Conservation (phyloP, 2,329 filamentous ascomycete species). For the Neonectria sp. region DNA sequence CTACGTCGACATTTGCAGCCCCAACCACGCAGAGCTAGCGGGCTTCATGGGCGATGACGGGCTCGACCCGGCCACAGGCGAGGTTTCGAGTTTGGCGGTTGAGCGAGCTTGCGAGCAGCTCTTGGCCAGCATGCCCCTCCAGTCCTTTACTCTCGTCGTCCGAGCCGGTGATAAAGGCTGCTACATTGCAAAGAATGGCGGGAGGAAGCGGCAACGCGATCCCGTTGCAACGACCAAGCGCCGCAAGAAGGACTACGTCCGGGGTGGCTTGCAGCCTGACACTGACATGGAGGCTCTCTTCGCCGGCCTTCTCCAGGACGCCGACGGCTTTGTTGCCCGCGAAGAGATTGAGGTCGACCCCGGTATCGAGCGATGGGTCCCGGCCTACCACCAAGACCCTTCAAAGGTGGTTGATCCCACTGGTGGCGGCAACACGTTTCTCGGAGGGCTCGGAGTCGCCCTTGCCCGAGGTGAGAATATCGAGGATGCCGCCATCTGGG, state of each 20-base stretch:
- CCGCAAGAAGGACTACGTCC: constrained; percentile 61
- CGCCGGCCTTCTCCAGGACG: constrained; percentile 69
- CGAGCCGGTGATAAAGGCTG: constrained; percentile 82
- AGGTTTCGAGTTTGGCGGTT: constrained; percentile 66
- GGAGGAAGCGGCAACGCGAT: constrained; percentile 60
- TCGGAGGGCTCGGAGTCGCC: constrained; percentile 73
- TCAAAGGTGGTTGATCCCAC: constrained; percentile 88
- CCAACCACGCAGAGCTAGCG: constrained; percentile 92
- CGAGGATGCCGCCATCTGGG: constrained; percentile 83
- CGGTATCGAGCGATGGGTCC: constrained; percentile 81
- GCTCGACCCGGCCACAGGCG: constrained; percentile 68
- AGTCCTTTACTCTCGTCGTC: constrained; percentile 77
- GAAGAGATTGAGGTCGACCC: constrained; percentile 75
- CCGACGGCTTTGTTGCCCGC: constrained; percentile 66
- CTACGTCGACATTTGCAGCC: constrained; percentile 76
- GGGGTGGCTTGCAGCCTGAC: constrained; percentile 70
- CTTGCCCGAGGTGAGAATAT: constrained; percentile 72
- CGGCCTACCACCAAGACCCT: constrained; percentile 76
- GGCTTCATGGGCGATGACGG: constrained; percentile 81
- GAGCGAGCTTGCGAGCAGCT: constrained; percentile 75
- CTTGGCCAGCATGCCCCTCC: constrained; percentile 74
- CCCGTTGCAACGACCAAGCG: constrained; percentile 48
- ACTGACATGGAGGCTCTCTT: constrained; percentile 76
- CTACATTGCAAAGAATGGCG: constrained; percentile 73
- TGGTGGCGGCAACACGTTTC: constrained; percentile 92